Conservation (phyloP, 257 asterid genomes). For the Coffea eugenioides region DNA sequence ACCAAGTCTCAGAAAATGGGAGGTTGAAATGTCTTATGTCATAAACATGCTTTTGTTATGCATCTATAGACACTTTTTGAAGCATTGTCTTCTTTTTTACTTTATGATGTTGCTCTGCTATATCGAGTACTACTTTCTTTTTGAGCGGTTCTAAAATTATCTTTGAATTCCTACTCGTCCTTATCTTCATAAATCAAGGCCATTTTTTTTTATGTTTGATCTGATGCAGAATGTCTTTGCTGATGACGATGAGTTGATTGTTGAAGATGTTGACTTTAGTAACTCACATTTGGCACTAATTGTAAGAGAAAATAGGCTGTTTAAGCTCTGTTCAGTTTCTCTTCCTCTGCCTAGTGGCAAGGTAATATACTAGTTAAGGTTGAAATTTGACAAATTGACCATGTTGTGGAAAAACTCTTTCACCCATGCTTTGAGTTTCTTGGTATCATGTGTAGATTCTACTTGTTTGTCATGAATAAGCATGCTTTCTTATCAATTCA, state of each 20-base stretch:
- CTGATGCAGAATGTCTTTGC: conserved; percentile 61
- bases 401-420: background rate
- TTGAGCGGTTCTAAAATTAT: background rate
- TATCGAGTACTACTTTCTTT: background rate
- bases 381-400: background rate
- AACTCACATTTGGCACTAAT: conserved; percentile 65
- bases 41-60: background rate
- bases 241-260: conserved; percentile 48
- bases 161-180: background rate
- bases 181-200: background rate
- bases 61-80: background rate
- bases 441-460: background rate
- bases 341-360: conserved; percentile 60
- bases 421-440: background rate
- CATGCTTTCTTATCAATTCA: background rate
- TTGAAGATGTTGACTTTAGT: conserved; percentile 87
- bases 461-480: background rate
- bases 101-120: background rate
- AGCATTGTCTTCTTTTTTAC: background rate
- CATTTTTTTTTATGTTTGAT: conserved; percentile 14
- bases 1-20: conserved; percentile 59
- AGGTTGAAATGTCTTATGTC: conserved; percentile 47
- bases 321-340: conserved; percentile 60
- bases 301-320: conserved; percentile 47
- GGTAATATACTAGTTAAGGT: conserved; percentile 40